phyloP scores from a whole-genome alignment of 306 rosid genomes.

The Ormosia semicastrata region DNA sequence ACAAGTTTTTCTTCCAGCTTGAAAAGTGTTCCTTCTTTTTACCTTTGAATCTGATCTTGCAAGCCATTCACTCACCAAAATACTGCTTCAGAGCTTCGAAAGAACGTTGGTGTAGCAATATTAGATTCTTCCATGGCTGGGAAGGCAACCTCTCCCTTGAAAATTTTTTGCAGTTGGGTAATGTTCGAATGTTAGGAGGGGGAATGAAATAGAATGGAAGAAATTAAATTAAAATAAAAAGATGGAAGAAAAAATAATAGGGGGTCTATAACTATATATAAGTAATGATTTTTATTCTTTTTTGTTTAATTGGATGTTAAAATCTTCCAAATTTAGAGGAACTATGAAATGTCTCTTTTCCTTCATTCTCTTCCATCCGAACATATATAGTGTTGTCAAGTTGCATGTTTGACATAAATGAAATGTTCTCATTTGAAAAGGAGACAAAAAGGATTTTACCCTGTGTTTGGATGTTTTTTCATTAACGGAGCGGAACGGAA shows the following conservation, averaged over 20 bases:
- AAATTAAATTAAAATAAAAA: neutral
- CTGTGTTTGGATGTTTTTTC: no score
- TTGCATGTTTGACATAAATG: slow-evolving; percentile 28
- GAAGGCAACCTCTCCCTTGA: neutral
- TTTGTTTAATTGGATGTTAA: neutral
- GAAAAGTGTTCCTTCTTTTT: slow-evolving; percentile 54
- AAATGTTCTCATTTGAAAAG: slow-evolving; percentile 35
- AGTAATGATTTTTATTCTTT: neutral
- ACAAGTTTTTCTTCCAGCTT: slow-evolving; percentile 40
- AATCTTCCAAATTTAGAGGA: neutral
- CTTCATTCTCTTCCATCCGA: slow-evolving; percentile 17
- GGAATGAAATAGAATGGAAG: neutral
- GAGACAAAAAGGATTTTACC: neutral
- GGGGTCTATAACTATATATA: no score
- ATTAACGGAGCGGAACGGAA: no score
- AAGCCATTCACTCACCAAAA: slow-evolving; percentile 5
- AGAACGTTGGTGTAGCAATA: slow-evolving; percentile 7
- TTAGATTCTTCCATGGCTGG: slow-evolving; percentile 30
- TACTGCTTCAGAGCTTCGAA: neutral
- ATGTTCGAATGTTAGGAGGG: no score
- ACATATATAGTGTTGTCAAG: slow-evolving; percentile 20
- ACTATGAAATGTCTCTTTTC: neutral
- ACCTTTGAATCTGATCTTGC: neutral
- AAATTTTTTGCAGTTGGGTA: neutral
- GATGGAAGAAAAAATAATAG: neutral